These are phyloP conservation scores for Phlegmacium glaucopus DNA, from an alignment of 768 basidiomycete species.

Conservation along the genomic window DNA sequence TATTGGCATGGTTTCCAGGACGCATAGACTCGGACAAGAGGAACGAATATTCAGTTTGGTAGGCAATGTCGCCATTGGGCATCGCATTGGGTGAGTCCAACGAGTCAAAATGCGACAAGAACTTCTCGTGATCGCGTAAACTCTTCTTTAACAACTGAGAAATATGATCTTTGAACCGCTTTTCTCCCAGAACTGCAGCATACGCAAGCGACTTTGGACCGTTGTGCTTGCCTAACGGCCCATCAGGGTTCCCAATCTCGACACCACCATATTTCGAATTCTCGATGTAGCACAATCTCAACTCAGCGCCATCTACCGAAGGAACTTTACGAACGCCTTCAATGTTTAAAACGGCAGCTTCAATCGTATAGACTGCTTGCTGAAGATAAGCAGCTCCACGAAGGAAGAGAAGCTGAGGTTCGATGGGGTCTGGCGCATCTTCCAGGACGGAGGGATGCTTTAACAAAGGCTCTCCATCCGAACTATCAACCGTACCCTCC, in stretches of 20 bases:
- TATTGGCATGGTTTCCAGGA: constrained; percentile 47
- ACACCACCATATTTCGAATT: constrained; percentile 81
- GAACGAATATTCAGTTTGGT: constrained; percentile 64
- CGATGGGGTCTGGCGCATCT: constrained; percentile 83
- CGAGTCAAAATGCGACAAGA: constrained; percentile 79
- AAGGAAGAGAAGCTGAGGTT: constrained; percentile 79
- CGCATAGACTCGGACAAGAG: constrained; percentile 62
- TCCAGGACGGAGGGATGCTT: constrained; percentile 74
- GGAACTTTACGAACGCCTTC: constrained; percentile 64
- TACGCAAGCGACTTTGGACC: constrained; percentile 67
- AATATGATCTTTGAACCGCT: constrained; percentile 59
- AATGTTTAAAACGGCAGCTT: constrained; percentile 63
- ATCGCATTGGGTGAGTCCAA: constrained; percentile 42
- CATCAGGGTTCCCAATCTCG: constrained; percentile 78
- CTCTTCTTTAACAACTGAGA: constrained; percentile 62
- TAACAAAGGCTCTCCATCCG: constrained; percentile 48
- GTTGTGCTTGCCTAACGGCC: constrained; percentile 60
- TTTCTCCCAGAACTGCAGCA: constrained; percentile 50
- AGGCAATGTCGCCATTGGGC: constrained; percentile 42
- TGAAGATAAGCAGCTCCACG: constrained; percentile 83
- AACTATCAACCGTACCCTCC: constrained; percentile 43
- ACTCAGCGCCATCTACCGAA: constrained; percentile 66
- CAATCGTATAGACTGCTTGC: constrained; percentile 72
- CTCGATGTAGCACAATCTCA: constrained; percentile 73
- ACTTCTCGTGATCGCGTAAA: constrained; percentile 82